Conservation (phyloP, 2,329 filamentous ascomycete genomes). For the Colletotrichum incanum region DNA sequence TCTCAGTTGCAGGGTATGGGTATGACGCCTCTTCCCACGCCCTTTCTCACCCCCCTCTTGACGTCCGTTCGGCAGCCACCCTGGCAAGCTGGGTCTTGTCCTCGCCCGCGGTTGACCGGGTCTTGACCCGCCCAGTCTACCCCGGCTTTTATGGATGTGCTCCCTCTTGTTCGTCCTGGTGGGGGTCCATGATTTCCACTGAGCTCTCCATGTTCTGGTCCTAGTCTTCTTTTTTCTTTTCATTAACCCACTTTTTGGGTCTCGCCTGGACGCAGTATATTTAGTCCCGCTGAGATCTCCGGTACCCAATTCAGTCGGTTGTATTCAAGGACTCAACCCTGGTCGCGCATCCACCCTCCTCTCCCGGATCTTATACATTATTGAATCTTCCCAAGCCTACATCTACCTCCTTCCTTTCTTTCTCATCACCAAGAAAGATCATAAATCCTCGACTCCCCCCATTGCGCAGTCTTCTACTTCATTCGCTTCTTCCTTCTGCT, state of each 20-base stretch:
- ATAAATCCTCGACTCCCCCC: constrained; percentile 47
- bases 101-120: constrained; percentile 31
- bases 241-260: constrained; percentile 31
- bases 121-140: constrained; percentile 33
- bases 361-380: constrained; percentile 28
- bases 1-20: constrained; percentile 26
- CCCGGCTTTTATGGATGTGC: constrained; percentile 40
- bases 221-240: constrained; percentile 28
- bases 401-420: constrained; percentile 36
- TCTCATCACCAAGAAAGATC: constrained; percentile 34
- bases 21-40: constrained; percentile 26
- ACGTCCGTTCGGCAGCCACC: constrained; percentile 14
- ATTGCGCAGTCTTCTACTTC: neutral
- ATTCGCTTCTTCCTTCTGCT: constrained; percentile 32
- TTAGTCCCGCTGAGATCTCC: constrained; percentile 42
- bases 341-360: constrained; percentile 30
- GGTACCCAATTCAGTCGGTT: constrained; percentile 35
- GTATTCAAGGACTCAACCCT: constrained; percentile 30
- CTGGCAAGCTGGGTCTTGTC: constrained; percentile 32
- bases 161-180: constrained; percentile 29
- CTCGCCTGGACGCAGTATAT: constrained; percentile 40
- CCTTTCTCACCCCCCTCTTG: constrained; percentile 6
- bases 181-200: constrained; percentile 40
- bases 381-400: constrained; percentile 24
- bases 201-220: constrained; percentile 35